Conservation (phyloP, 805 yeast genomes). For the Candida nitratophila region DNA sequence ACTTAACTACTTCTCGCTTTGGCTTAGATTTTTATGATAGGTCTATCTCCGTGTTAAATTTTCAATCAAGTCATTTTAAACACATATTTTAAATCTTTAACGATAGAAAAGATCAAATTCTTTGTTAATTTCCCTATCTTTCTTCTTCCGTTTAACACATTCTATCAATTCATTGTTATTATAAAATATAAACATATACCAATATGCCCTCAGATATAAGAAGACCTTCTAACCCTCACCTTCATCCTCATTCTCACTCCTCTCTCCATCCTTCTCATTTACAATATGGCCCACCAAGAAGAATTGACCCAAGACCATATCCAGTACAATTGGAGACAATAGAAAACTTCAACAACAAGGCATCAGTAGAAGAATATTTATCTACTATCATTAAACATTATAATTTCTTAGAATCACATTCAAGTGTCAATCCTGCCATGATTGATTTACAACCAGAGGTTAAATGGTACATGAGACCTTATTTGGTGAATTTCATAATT, state of each 20-base stretch:
- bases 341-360: constrained; percentile 39
- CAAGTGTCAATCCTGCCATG: constrained; percentile 39
- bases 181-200: too few species aligned
- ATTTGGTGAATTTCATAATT: constrained; percentile 71
- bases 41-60: background rate
- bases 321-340: constrained; percentile 37
- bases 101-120: too few species aligned
- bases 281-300: constrained; percentile 28
- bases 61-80: background rate
- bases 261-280: background rate
- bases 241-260: background rate
- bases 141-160: background rate
- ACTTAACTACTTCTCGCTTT: background rate
- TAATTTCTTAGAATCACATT: constrained; percentile 32
- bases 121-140: too few species aligned
- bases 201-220: too few species aligned
- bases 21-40: background rate
- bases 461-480: constrained; percentile 62
- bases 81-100: background rate
- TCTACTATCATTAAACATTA: constrained; percentile 31
- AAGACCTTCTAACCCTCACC: too few species aligned
- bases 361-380: constrained; percentile 35
- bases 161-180: too few species aligned
- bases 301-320: constrained; percentile 25
- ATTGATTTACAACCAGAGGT: constrained; percentile 87